Evolutionary conservation across 2,329 filamentous ascomycete species (phyloP), one percentile per base, ranked within the genome.

Genomic region (Ophiostoma sp.): DNA sequence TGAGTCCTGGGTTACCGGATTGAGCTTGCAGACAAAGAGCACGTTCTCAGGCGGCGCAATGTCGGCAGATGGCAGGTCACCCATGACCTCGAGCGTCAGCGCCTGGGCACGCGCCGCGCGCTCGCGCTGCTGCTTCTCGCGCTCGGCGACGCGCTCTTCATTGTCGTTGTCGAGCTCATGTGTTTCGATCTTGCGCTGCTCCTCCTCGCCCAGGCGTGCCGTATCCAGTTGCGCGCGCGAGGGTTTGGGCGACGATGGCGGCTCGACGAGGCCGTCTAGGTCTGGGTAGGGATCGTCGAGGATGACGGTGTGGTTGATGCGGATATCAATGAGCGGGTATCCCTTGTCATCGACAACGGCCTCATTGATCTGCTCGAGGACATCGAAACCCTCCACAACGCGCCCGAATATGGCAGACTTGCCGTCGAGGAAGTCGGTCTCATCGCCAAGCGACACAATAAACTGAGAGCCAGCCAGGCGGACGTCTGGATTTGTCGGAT

Each of bases 21-120:
- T 99, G 62, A 99, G 84, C 79, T 99, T 99, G 89, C 95, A 99
- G 62, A 99, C 94, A 77, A 99, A 99, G 1, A 99, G 84, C 17
- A 99, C 89, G 79, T 99, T 98, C 81, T 99, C 95, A 0, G 95
- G 95, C 4, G 95, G 95, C 76, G 94, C 96, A 75, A 99, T 94
- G 80, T 99, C 95, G 71, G 95, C 95, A 79, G 97, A 99, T 4
- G 95, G 95, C 71, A 99, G 83, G 78, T 99, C 95, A 62, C 95
- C 95, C 80, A 99, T 95, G 89, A 99, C 96, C 81, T 99, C 95
- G 67, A 99, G 85, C 1, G 94, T 98, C 76, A 99, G 82, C 0
- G 95, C 95, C 79, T 98, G 95, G 0, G 94, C 94, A 72, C 94
- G 88, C 6, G 95, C 95, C 79, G 99, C 95, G 36, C 93, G 87